Conservation (phyloP, 306 rosid genomes). For the Castanospermum australe region DNA sequence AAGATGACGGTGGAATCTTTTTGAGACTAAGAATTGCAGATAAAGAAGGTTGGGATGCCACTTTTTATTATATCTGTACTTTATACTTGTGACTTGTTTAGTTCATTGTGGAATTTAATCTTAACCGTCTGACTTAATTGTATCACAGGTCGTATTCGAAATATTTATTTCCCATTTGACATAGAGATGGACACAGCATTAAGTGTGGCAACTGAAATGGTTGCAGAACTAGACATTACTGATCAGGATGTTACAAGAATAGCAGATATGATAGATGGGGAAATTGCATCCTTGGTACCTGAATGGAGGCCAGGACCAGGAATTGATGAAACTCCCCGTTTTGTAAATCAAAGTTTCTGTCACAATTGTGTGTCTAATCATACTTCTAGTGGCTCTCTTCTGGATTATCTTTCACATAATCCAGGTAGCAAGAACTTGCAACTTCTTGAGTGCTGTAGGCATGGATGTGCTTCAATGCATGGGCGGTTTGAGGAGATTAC, state of each 20-base stretch:
- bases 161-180: conserved; percentile 90
- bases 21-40: conserved; percentile 86
- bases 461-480: conserved; percentile 72
- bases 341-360: conserved; percentile 53
- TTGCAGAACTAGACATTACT: conserved; percentile 85
- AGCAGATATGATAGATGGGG: conserved; percentile 97
- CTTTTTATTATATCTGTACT: neutral
- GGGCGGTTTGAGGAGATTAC: conserved; percentile 95
- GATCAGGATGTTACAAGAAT: conserved; percentile 88
- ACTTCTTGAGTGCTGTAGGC: conserved; percentile 58
- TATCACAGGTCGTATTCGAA: conserved; percentile 74
- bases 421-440: conserved; percentile 40
- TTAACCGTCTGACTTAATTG: neutral
- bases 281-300: conserved; percentile 77
- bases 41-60: conserved; percentile 68
- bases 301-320: conserved; percentile 79
- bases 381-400: conserved; percentile 59
- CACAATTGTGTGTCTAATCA: conserved; percentile 70
- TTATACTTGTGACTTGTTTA: neutral
- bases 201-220: conserved; percentile 94
- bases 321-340: conserved; percentile 66
- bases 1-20: conserved; percentile 70
- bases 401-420: conserved; percentile 47
- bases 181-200: conserved; percentile 82
- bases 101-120: conserved; percentile 6